Evolutionary conservation across 2,329 filamentous ascomycete species (phyloP), one percentile per base, ranked within the genome.

Genomic region (Nemania sp.): DNA sequence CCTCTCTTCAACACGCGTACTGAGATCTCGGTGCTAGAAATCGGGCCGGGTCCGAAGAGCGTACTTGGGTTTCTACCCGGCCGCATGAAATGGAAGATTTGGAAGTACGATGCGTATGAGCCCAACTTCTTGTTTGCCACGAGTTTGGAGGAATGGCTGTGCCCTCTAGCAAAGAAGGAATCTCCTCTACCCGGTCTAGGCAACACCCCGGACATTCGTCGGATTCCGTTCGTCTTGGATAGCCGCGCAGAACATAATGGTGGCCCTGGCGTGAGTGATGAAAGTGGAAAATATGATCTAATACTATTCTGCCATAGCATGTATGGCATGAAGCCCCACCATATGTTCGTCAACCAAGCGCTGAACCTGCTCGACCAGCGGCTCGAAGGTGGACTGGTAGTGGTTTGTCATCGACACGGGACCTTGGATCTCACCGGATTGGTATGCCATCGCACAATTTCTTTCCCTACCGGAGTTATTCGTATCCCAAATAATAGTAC

Each of bases 261-360:
- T 24, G 67, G 64, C 22, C 72, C 61, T 27, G 67, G 64, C 58
- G 74, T 62, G 11, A 72, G 47, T 35, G 69, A 76, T 62, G 35
- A 57, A 0, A 71, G 78, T 35, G 75, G 81, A 24, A 82, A 79
- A 66, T 90, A 83, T 72, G 83, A 90, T 69, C 13, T 89, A 47
- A 75, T 90, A 20, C 73, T 91, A 4, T 88, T 90, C 77, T 90
- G 87, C 70, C 88, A 90, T 74, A 89, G 88, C 78, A 84, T 90
- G 83, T 89, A 90, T 70, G 87, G 86, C 67, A 86, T 90, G 84
- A 80, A 80, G 0, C 80, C 81, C 2, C 85, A 87, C 70, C 72
- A 69, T n/a, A 74, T 15, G 1, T 82, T 81, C 66, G 82, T 90
- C 68, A 74, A 83, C 73, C 71, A 67, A 20, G 82, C 85, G 1